Evolutionary conservation across 805 yeast genomes (phyloP).

Genomic region (Kodamaea kaohsiungensis): DNA sequence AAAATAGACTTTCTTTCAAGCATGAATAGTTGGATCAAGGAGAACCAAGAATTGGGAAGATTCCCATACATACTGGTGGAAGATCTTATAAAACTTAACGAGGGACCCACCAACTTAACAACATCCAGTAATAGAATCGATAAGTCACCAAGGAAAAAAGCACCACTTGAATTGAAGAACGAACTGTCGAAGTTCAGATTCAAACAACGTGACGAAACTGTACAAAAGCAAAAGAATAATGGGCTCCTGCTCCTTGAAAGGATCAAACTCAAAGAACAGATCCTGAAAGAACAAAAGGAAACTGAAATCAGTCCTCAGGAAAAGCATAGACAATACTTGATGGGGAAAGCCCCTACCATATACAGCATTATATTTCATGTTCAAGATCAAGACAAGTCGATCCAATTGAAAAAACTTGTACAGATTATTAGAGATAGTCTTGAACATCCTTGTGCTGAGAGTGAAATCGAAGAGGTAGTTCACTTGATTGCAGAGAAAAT

Average conservation of each 20-base stretch:
- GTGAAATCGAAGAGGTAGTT: conserved; percentile 32
- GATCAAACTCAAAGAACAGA: conserved; percentile 37
- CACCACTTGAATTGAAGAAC: conserved; percentile 27
- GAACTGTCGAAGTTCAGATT: conserved; percentile 37
- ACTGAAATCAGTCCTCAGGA: conserved; percentile 18
- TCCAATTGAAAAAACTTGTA: conserved; percentile 26
- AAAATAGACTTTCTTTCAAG: conserved; percentile 18
- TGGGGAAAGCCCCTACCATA: conserved; percentile 29
- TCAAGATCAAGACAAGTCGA: conserved; percentile 9
- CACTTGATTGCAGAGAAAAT: conserved; percentile 21
- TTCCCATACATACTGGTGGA: neutral
- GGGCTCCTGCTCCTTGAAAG: conserved; percentile 42
- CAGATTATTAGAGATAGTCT: conserved; percentile 36
- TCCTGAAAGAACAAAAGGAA: conserved; percentile 12
- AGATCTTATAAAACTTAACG: neutral
- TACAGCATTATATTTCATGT: conserved; percentile 39
- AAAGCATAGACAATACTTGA: conserved; percentile 23
- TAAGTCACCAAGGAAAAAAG: neutral
- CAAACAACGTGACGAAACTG: conserved; percentile 10
- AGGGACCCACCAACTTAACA: neutral
- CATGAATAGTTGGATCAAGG: conserved; percentile 25
- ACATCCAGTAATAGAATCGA: neutral
- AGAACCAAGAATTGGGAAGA: conserved; percentile 11
- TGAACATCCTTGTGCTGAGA: conserved; percentile 27
- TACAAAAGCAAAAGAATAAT: conserved; percentile 17